Evolutionary conservation across 73 alveolate genomes (phyloP).

Genomic region (Paramecium bursaria): DNA sequence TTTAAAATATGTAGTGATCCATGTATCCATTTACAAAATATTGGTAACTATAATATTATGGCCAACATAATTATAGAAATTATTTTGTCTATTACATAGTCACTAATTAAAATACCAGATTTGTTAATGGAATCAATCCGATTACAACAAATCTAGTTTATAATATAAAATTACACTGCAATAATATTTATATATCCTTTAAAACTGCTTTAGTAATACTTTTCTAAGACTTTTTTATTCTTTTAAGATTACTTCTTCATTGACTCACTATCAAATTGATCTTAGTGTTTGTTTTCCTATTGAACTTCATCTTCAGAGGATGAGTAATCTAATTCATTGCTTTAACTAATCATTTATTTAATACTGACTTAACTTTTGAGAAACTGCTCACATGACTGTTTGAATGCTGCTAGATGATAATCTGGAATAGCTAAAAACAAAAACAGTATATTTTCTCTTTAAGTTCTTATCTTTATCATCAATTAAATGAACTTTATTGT

Average conservation of each 20-base stretch:
- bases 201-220: conserved; percentile 36
- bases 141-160: too few species aligned
- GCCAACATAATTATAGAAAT: too few species aligned
- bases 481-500: conserved; percentile 35
- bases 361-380: conserved; percentile 40
- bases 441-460: conserved; percentile 57
- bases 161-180: not conserved
- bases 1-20: too few species aligned
- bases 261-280: not conserved
- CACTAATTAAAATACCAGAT: too few species aligned
- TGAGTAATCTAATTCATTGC: conserved; percentile 44
- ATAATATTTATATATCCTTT: conserved; percentile 58
- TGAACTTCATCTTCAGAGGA: conserved; percentile 55
- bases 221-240: conserved; percentile 41
- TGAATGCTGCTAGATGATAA: not conserved
- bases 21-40: too few species aligned
- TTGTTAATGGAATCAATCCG: too few species aligned
- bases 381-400: conserved; percentile 42
- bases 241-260: conserved; percentile 2
- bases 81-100: too few species aligned
- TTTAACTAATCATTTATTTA: conserved; percentile 39
- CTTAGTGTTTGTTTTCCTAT: not conserved
- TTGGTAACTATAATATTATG: too few species aligned
- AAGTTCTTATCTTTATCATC: conserved; percentile 36
- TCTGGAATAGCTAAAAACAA: conserved; percentile 62